These are phyloP conservation scores for Eutrema yunnanense DNA, from an alignment of 345 rosid species.

Conservation along the genomic window DNA sequence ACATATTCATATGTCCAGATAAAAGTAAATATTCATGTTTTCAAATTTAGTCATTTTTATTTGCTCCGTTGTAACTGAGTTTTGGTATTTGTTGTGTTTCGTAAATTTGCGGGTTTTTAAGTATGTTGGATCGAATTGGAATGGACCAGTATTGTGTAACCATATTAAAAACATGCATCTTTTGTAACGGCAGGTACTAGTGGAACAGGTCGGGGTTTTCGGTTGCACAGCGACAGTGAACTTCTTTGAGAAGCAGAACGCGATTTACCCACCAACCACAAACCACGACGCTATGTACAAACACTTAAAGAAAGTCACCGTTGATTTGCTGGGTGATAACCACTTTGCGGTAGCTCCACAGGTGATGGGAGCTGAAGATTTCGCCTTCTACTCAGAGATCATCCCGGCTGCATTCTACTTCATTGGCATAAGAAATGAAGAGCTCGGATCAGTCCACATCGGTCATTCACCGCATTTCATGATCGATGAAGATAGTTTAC, in stretches of 20 bases:
- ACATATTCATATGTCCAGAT: not conserved
- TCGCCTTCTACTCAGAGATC: slow-evolving; percentile 64
- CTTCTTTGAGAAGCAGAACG: slow-evolving; percentile 61
- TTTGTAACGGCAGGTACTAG: slow-evolving; percentile 52
- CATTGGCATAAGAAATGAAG: slow-evolving; percentile 76
- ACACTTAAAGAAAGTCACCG: slow-evolving; percentile 67
- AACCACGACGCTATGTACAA: slow-evolving; percentile 54
- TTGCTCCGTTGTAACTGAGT: too few species aligned
- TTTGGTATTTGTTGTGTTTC: not conserved
- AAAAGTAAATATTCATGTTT: not conserved
- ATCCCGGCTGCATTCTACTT: slow-evolving; percentile 76
- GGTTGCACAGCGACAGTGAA: slow-evolving; percentile 58
- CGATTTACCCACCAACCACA: slow-evolving; percentile 67
- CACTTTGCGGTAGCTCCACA: slow-evolving; percentile 60
- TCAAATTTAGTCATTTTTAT: not conserved
- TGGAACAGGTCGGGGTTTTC: slow-evolving; percentile 62
- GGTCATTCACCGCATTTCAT: slow-evolving; percentile 79
- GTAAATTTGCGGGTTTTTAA: not conserved
- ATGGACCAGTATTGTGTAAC: not conserved
- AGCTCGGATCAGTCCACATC: slow-evolving; percentile 57
- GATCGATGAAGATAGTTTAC: slow-evolving; percentile 85
- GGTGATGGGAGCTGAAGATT: slow-evolving; percentile 94
- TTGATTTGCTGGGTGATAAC: slow-evolving; percentile 48
- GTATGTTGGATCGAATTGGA: not conserved
- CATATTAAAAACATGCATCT: not conserved